Base-by-base conservation (phyloP, 1,284 basidiomycete genomes). In the Chondrostereum purpureum region DNA sequence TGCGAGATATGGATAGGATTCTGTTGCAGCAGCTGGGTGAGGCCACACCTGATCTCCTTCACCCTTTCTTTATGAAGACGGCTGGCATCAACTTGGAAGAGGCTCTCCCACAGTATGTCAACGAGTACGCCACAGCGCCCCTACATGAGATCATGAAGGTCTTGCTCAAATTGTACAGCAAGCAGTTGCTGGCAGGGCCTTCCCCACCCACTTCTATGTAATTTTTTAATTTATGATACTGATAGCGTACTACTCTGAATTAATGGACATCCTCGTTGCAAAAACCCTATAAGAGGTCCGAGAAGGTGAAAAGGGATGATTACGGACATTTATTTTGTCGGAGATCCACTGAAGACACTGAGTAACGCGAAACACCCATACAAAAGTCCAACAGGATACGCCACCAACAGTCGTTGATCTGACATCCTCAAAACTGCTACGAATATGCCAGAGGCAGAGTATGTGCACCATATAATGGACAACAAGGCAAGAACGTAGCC, bases 391-490 rank as follows among this genome's bases (percentile, higher is more conserved):
- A 96, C 82, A 12, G 93, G 93, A 64, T 97, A 97, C 52, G 92
- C 93, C 34, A 97, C 92, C 16, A 97, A 77, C 37, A 96, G 69
- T 39, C 92, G 77, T 62, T 97, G 93, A 52, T 92, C 87, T 21
- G 90, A 90, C 89, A 97, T 94, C 51, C 88, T 80, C 41, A 97
- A 72, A 14, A 96, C 92, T 1, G 89, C 85, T 16, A 94, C 91
- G 55, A 97, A 97, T 50, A 97, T 97, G 5, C 87, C 85, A 6
- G 90, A 93, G 12, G 93, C 93, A 5, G 92, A 81, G 58, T 94
- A 92, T 35, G 94, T 95, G 69, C 92, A 97, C 93, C 93, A 97
- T 34, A 91, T 61, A 53, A 97, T 91, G 1, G 85, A 89, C 21
- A 94, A 56, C 12, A 78, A 64, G 3, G 90, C 86, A 3, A 96